phyloP scores from a whole-genome alignment of 202 grass and related monocot genomes.

The Bolboschoenoplectus hybrid region DNA sequence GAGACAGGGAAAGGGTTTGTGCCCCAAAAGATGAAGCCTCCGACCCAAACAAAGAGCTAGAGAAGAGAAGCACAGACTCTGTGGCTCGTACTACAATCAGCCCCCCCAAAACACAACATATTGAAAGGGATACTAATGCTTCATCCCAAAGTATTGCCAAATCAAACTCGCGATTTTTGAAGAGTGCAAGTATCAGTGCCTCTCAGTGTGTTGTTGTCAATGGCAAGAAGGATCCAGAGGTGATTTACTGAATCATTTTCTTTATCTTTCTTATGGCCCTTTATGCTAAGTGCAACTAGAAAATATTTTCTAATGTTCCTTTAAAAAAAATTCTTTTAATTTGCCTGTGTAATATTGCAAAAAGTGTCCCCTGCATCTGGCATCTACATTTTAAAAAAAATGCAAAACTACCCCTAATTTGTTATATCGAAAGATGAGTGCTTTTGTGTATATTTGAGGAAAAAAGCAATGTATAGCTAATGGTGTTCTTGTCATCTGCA shows the following conservation, averaged over 20 bases:
- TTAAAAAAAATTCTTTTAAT: not conserved
- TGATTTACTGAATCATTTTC: conserved; percentile 36
- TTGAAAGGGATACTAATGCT: conserved; percentile 32
- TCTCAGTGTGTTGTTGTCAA: conserved; percentile 79
- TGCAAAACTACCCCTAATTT: not conserved
- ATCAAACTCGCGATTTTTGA: conserved; percentile 56
- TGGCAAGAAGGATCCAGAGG: conserved; percentile 57
- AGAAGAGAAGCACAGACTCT: conserved; percentile 62
- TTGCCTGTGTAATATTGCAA: not conserved
- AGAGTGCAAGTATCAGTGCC: conserved; percentile 96
- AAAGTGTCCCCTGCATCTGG: not conserved
- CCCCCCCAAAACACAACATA: conserved; percentile 61
- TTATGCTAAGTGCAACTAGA: not conserved
- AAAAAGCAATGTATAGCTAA: not conserved
- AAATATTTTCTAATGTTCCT: not conserved
- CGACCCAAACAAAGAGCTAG: conserved; percentile 60
- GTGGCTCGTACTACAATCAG: conserved; percentile 55
- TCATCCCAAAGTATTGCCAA: conserved; percentile 39
- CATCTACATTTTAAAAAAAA: not conserved
- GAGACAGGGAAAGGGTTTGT: conserved; percentile 79
- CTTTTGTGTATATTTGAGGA: not conserved
- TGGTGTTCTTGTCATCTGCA: not conserved
- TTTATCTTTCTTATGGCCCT: not conserved
- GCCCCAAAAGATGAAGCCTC: conserved; percentile 57
- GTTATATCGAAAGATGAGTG: not conserved